Evolutionary conservation across 257 asterid genomes (phyloP), one percentile per base, ranked within the genome.

Genomic region (Osmanthus fragrans): DNA sequence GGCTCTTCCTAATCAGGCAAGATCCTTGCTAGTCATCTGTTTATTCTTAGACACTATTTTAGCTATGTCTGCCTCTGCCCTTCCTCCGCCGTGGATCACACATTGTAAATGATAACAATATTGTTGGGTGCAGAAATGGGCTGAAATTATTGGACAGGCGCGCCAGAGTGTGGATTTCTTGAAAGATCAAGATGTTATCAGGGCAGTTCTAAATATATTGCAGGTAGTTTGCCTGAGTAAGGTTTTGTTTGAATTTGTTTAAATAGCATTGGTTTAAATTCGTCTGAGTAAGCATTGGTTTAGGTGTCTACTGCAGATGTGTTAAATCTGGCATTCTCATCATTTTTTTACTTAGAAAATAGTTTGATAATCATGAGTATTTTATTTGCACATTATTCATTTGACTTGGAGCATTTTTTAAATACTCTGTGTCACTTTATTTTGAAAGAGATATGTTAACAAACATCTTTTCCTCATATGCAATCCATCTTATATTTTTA

Each of bases 1-100:
- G 99, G 87, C 81, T 58, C 97, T 92, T 82, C 99, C 99, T 73
- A 93, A 96, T 81, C 98, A 90, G 91, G 99, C 86, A 84, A 73
- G 79, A 45, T 76, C 70, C 65, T 60, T 49, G 49, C 3, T 58
- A 49, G 19, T 74, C 78, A 45, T 70, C 29, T 76, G 37, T 60
- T 77, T 81, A 56, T 60, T 60, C 65, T 75, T 18, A 70, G 29
- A 69, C 16, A 65, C 66, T 74, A 10, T 45, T 64, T 71, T 63
- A 2, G 68, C 33, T 25, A 25, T 60, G 68, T 10, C 33, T 21
- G 34, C 33, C 25, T 23, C 45, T 16, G 25, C 72, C n/a, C 73
- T 75, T 63, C 71, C 51, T 72, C 45, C 79, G 63, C 49, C 73
- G 11, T 12, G 16, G 68, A 21, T 23, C 29, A n/a, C 65, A 0